Evolutionary conservation across 176 grass and related monocot species (phyloP).

Genomic region (Aegilops bicornis): DNA sequence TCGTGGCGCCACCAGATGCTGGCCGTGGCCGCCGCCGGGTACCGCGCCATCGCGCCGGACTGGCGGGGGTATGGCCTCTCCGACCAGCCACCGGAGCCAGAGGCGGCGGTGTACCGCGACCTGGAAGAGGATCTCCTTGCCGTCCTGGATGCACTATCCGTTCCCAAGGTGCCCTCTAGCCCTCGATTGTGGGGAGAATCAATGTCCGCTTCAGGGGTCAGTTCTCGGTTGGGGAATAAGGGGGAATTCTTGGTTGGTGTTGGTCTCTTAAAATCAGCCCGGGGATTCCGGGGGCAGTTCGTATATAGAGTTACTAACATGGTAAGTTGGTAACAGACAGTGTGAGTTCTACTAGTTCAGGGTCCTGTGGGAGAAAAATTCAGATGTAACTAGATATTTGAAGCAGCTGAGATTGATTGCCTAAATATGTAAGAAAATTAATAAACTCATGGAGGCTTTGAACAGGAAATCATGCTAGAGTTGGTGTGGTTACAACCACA

Average conservation of each 20-base stretch:
- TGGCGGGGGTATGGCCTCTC: constrained; percentile 56
- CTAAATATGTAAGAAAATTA: neutral
- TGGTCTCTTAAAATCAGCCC: neutral
- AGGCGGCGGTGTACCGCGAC: constrained; percentile 13
- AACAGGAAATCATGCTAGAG: neutral
- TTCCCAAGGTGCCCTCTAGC: constrained; percentile 8
- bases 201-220: neutral
- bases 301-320: too few relatives aligned
- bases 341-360: too few relatives aligned
- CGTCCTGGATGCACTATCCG: constrained; percentile 36
- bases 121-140: constrained; percentile 43
- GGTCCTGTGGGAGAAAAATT: too few relatives aligned
- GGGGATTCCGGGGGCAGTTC: too few relatives aligned
- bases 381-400: neutral
- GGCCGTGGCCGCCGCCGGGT: constrained; percentile 42
- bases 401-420: neutral
- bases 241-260: neutral
- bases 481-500: neutral
- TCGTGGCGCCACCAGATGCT: constrained; percentile 54
- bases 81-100: constrained; percentile 6
- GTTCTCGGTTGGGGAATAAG: neutral
- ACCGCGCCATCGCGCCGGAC: constrained; percentile 44
- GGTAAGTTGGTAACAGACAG: too few relatives aligned
- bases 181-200: neutral
- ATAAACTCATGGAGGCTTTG: neutral